phyloP scores from a whole-genome alignment of 148 eudicot genomes.

The Dianthus caryophyllus region DNA sequence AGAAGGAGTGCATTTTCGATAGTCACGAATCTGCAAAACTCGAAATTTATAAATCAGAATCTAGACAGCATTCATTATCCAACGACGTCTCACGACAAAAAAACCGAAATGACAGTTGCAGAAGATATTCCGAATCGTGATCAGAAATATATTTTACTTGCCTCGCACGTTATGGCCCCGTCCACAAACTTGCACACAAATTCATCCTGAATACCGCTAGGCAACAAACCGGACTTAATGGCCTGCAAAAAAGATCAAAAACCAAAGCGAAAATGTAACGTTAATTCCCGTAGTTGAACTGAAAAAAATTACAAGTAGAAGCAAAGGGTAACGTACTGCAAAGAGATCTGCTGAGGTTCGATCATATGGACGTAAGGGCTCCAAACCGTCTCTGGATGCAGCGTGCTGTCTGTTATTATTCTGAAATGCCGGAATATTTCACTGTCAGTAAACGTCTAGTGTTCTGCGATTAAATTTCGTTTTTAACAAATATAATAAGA shows the following conservation, averaged over 20 bases:
- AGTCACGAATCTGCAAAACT: constrained; percentile 72
- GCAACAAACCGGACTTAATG: constrained; percentile 81
- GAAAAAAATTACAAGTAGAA: neutral
- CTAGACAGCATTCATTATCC: neutral
- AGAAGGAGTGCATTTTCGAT: constrained; percentile 57
- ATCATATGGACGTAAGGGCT: constrained; percentile 73
- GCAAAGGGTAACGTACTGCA: constrained; percentile 42
- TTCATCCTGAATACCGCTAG: constrained; percentile 85
- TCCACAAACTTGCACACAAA: constrained; percentile 78
- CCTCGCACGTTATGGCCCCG: constrained; percentile 81
- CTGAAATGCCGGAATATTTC: constrained; percentile 27
- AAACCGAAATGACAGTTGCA: too few relatives aligned
- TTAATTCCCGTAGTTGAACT: neutral
- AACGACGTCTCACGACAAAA: too few relatives aligned
- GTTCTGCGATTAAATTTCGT: neutral
- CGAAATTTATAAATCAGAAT: constrained; percentile 14
- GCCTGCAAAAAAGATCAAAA: constrained; percentile 38
- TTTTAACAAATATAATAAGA: neutral
- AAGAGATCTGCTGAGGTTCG: constrained; percentile 76
- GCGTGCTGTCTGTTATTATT: constrained; percentile 40
- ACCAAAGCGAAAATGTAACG: constrained; percentile 1
- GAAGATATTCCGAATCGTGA: too few relatives aligned
- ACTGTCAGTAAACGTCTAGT: neutral
- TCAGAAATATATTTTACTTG: constrained; percentile 25
- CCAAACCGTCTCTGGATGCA: constrained; percentile 49